phyloP scores from a whole-genome alignment of 345 rosid species.

The Linum usitatissimum region DNA sequence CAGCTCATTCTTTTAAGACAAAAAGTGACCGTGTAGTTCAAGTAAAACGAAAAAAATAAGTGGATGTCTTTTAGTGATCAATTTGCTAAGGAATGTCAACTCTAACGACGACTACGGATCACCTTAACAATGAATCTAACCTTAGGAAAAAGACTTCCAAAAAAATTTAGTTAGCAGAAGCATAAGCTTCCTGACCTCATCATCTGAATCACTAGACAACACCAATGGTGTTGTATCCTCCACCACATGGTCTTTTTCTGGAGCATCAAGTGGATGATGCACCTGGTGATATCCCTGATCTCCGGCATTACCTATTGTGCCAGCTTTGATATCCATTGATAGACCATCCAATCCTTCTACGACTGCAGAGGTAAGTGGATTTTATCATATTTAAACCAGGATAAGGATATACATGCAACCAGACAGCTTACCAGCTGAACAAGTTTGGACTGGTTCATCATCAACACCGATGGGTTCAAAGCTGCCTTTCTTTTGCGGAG shows the following conservation, averaged over 20 bases:
- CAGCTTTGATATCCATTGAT: neutral
- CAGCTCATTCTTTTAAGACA: neutral
- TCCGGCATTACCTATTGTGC: neutral
- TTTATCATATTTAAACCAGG: neutral
- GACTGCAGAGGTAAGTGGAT: neutral
- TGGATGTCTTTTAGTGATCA: neutral
- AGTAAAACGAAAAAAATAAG: neutral
- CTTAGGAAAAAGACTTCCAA: neutral
- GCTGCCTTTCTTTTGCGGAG: neutral
- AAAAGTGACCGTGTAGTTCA: neutral
- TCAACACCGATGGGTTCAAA: neutral
- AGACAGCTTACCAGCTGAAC: neutral
- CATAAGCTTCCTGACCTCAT: neutral
- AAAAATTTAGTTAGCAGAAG: too few relatives aligned
- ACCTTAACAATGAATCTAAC: neutral
- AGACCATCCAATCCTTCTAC: neutral
- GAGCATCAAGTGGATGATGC: neutral
- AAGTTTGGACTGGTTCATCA: neutral
- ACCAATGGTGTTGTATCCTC: neutral
- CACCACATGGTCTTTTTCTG: neutral
- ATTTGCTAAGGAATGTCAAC: neutral
- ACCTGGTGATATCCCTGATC: neutral
- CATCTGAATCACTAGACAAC: neutral
- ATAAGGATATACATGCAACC: neutral
- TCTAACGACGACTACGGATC: neutral